Percentiles rank a stretch among this genome's conserved stretches.
These are phyloP conservation scores for Closterium sp. DNA, from an alignment of 139 green algal genomes.

Conservation along the genomic window DNA sequence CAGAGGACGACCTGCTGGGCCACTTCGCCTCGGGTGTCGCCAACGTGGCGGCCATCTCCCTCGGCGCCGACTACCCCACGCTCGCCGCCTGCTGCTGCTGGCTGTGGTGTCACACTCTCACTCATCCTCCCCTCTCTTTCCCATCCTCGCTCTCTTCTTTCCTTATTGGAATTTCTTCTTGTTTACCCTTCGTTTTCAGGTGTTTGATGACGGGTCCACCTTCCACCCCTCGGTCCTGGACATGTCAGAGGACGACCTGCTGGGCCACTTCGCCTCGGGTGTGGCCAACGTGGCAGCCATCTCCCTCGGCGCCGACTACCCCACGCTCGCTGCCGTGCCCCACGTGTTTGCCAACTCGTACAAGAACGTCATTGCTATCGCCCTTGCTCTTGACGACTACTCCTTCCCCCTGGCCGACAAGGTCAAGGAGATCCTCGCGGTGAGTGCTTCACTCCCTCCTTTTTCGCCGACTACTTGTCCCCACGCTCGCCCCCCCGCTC, in stretches of 20 bases:
- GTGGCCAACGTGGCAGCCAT: conserved; percentile 85
- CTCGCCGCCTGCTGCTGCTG: no score
- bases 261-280: conserved; percentile 61
- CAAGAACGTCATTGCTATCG: conserved; percentile 97
- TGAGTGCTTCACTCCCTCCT: not conserved
- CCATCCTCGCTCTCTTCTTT: no score
- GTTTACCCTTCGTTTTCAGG: conserved; percentile 54
- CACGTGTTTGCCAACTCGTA: conserved; percentile 95
- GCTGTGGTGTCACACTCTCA: no score
- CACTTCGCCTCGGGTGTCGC: conserved; percentile 58
- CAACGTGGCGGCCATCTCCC: conserved; percentile 83
- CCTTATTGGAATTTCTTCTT: no score
- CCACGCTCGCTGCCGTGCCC: conserved; percentile 84
- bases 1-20: conserved; percentile 81
- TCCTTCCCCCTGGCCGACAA: conserved; percentile 58
- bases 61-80: conserved; percentile 84
- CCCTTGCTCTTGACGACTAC: conserved; percentile 42
- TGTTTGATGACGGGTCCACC: conserved; percentile 83
- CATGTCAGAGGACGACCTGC: conserved; percentile 91
- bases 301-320: conserved; percentile 80
- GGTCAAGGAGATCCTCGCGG: conserved; percentile 57
- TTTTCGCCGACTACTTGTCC: no score
- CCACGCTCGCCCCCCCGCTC: not conserved
- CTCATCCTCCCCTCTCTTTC: no score
- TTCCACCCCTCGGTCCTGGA: conserved; percentile 90